Conservation (phyloP, 106 monocot species). For the Posidonia australis region DNA sequence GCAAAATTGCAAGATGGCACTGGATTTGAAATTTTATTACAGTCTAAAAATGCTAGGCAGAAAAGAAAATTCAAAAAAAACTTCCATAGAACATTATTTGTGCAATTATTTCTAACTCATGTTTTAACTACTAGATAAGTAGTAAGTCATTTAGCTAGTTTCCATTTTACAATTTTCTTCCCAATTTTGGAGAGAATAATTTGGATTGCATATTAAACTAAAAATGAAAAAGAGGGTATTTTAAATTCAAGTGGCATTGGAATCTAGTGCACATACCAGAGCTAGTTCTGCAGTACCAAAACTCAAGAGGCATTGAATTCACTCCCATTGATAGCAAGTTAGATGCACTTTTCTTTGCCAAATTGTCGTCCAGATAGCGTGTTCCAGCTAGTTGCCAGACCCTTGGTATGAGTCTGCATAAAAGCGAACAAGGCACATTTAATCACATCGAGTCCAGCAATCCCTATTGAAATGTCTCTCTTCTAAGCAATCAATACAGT, state of each 20-base stretch:
- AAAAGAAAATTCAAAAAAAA: no score
- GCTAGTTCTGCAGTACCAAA: slow-evolving; percentile 60
- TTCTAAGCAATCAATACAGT: not conserved
- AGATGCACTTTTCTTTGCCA: slow-evolving; percentile 46
- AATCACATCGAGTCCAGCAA: not conserved
- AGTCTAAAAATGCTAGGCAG: no score
- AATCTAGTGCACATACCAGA: slow-evolving; percentile 31
- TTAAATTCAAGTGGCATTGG: not conserved
- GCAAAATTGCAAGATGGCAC: no score
- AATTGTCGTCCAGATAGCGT: slow-evolving; percentile 51
- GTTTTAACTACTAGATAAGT: no score
- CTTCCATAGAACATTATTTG: no score
- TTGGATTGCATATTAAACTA: no score
- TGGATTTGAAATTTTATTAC: no score
- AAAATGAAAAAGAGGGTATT: not conserved
- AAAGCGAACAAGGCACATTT: not conserved
- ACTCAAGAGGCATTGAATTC: slow-evolving; percentile 17
- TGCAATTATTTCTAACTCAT: no score
- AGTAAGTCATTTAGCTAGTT: no score
- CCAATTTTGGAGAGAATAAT: no score
- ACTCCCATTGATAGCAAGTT: slow-evolving; percentile 29
- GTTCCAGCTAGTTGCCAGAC: slow-evolving; percentile 60
- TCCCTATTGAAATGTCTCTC: not conserved
- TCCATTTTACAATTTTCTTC: no score
- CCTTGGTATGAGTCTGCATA: slow-evolving; percentile 42